phyloP scores from a whole-genome alignment of 371 early-diverging fungal species.

The Mortierella polycephala region DNA sequence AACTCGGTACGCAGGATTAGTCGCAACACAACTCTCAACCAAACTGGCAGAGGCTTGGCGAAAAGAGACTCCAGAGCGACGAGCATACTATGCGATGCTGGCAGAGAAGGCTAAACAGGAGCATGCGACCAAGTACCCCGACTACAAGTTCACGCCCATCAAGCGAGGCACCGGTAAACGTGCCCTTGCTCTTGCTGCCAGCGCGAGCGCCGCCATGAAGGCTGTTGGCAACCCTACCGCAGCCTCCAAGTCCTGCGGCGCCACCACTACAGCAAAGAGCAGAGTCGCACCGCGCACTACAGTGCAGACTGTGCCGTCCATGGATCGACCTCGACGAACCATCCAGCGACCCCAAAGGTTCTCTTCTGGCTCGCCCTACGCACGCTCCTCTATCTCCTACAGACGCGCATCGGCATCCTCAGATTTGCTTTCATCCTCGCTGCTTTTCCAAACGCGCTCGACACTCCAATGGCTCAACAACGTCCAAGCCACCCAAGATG shows the following conservation, averaged over 20 bases:
- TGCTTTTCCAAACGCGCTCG: conserved; percentile 2
- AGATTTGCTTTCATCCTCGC: background rate
- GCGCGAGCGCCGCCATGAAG: conserved; percentile 16
- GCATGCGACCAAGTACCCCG: conserved; percentile 23
- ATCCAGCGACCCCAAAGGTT: conserved; percentile 13
- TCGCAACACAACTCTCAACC: conserved; percentile 27
- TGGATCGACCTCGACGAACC: conserved; percentile 12
- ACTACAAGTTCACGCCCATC: conserved; percentile 44
- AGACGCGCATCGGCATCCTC: background rate
- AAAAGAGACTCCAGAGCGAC: conserved; percentile 16
- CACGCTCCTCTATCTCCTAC: background rate
- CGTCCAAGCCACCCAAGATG: too few relatives aligned
- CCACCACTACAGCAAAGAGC: background rate
- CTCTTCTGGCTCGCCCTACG: background rate
- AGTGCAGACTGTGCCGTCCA: too few relatives aligned
- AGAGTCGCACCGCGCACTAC: too few relatives aligned
- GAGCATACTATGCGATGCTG: conserved; percentile 6
- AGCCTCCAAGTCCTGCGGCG: background rate
- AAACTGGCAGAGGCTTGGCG: conserved; percentile 29
- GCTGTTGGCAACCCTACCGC: background rate
- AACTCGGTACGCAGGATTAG: conserved; percentile 7
- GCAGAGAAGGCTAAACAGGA: conserved; percentile 25
- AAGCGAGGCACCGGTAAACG: conserved; percentile 48
- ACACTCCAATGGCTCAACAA: too few relatives aligned
- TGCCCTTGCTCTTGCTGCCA: conserved; percentile 20